These are phyloP conservation scores for Poteriospumella lacustris DNA, from an alignment of 108 stramenopile genomes.

Conservation along the genomic window DNA sequence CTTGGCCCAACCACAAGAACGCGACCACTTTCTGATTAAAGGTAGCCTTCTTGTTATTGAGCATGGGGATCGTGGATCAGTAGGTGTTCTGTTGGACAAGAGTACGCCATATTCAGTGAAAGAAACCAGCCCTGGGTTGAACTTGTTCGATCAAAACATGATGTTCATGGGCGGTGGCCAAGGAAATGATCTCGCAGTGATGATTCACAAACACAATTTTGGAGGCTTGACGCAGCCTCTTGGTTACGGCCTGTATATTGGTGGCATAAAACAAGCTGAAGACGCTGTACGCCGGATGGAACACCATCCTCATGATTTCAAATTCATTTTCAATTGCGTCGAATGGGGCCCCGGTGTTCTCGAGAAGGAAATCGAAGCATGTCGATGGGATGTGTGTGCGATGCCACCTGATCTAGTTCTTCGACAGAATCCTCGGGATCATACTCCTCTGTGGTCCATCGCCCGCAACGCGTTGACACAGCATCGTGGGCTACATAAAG, in stretches of 20 bases:
- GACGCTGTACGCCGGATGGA: neutral
- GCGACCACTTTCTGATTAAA: neutral
- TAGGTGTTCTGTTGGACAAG: neutral
- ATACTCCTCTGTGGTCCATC: too few relatives aligned
- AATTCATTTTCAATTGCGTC: constrained; percentile 15
- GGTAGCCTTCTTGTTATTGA: neutral
- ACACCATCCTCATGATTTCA: neutral
- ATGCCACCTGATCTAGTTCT: neutral
- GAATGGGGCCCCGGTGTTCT: neutral
- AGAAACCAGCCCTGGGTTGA: neutral
- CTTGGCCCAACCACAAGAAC: neutral
- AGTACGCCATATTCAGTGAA: neutral
- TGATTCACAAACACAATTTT: constrained; percentile 5
- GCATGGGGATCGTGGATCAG: neutral
- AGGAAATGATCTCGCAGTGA: neutral
- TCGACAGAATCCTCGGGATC: neutral
- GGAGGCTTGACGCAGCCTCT: neutral
- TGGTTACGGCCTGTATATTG: neutral
- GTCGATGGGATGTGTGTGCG: neutral
- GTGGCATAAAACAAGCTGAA: constrained; percentile 6
- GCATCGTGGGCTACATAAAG: too few relatives aligned
- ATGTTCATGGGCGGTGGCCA: neutral
- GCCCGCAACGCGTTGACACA: too few relatives aligned
- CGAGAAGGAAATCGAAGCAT: neutral
- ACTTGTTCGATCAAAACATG: neutral